Percentiles rank a stretch among this genome's conserved stretches.
These are phyloP conservation scores for Macadamia tetraphylla DNA, from an alignment of 164 flowering plant species.

Conservation along the genomic window DNA sequence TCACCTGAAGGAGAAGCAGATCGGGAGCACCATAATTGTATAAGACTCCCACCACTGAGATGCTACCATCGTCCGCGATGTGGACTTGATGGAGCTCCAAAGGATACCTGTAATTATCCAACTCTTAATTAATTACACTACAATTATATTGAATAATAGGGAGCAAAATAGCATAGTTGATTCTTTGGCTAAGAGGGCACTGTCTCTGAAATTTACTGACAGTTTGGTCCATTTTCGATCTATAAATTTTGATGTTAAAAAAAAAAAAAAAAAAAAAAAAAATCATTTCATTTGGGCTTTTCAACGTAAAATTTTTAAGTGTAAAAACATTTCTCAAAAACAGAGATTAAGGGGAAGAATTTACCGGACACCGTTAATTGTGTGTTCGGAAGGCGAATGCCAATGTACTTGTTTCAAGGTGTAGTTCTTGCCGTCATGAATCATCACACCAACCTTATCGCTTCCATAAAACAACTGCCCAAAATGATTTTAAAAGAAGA, in stretches of 20 bases:
- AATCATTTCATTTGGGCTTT: no score
- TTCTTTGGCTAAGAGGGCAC: no score
- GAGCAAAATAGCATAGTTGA: no score
- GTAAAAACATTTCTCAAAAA: no score
- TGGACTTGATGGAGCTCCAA: conserved; percentile 70
- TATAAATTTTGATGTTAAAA: no score
- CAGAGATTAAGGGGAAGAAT: not conserved
- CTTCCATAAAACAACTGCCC: conserved; percentile 24
- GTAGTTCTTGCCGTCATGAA: conserved; percentile 35
- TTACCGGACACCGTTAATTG: conserved; percentile 30
- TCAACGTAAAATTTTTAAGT: no score
- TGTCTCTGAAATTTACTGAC: no score
- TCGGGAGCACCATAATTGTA: conserved; percentile 36
- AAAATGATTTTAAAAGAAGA: not conserved
- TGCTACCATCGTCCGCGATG: conserved; percentile 26
- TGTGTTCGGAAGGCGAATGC: conserved; percentile 70
- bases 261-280: no score
- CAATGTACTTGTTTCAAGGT: conserved; percentile 45
- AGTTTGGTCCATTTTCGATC: no score
- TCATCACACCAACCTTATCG: conserved; percentile 24
- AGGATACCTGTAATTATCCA: conserved; percentile 26
- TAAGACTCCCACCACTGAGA: conserved; percentile 47
- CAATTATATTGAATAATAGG: no score
- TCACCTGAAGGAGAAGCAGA: conserved; percentile 43
- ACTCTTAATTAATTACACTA: not conserved